Base-by-base conservation (phyloP, 129 eudicot species). In the Apium graveolens region DNA sequence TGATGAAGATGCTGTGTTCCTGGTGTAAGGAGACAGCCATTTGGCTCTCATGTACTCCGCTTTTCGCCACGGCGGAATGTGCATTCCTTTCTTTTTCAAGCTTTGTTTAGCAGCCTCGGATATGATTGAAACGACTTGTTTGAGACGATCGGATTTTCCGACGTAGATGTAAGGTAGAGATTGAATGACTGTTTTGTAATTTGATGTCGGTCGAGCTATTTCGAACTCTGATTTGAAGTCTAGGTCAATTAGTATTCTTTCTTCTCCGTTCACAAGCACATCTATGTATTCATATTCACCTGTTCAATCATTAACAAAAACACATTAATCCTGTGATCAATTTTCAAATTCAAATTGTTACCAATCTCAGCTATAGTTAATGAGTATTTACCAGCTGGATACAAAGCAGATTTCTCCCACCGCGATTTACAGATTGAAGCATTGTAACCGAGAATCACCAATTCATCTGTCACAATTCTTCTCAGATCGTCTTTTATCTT, bases 201-300 rank as follows among this genome's bases (percentile, higher is more conserved):
- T 80, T 16, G 85, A 85, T 2, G 97, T 92, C 16, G 97, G 87
- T 49, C 97, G 88, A 51, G 97, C 97, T 75, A 92, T 88, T 46
- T 90, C 97, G 77, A 92, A 92, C 81, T 92, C 97, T 60, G 97
- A 92, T 88, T 91, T 87, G 83, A 92, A 90, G 76, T 92, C 97
- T 31, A 90, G 76, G 65, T 92, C 97, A 73, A 92, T 84, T n/a
- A 92, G 18, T 9, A 88, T 73, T 45, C 97, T 85, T 62, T 90
- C 97, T 24, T n/a, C 94, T 34, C 89, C 90, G 45, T 84, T 88
- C 37, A 73, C 48, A 21, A 88, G 81, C 49, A 87, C 97, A 78
- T 92, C 96, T 46, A 92, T 49, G 77, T 88, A 92, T 62, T 92
- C 97, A 49, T 92, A 88, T 78, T 90, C 97, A 35, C 97, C 97